Base-by-base conservation (phyloP, 2,329 filamentous ascomycete species). In the Diaporthe ilicicola region DNA sequence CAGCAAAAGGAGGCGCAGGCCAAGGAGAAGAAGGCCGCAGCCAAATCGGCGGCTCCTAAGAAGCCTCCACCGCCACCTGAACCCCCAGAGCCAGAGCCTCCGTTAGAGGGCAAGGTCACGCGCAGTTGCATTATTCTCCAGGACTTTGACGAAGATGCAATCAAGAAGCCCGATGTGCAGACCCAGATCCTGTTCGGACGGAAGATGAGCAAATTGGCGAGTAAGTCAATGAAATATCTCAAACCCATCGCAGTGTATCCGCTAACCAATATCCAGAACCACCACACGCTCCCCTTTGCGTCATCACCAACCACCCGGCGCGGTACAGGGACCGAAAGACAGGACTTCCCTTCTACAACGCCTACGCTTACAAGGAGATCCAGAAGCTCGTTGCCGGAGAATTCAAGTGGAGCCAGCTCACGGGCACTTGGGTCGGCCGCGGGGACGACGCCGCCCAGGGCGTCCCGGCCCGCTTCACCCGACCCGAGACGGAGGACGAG, bases 271-370 rank as follows among this genome's bases (percentile, higher is more conserved):
- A 10, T 15, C 32, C 59, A 89, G 87, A 89, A 77, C 87, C 86
- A 22, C 78, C 85, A 3, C 83, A 86, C 17, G 78, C 81, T 1
- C 83, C 87, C 19, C 84, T 91, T 39, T 99, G 96, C 80, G 92
- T 91, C 61, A 95, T 98, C 78, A 98, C 94, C 1, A 92, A 92
- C 76, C 89, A 91, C 67, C 89, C 91, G 5, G 96, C 95, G 15
- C 90, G 90, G 68, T 98, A 97, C 81, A 89, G 91, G 29, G 96
- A 99, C 79, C 94, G 94, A 0, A 88, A 89, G 75, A 98, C 95
- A 0, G 93, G 93, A 0, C 86, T 98, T 19, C 90, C 91, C 0
- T 99, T 95, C 81, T 88, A 90, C 74, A 95, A 95, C 78, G 85
- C 90, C 53, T 89, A 91, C 73, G 95, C 94, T 0, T 98, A 94